These are phyloP conservation scores for Trichomonascaceae sp. DNA, from an alignment of 1,139 yeast genomes.

Conservation along the genomic window DNA sequence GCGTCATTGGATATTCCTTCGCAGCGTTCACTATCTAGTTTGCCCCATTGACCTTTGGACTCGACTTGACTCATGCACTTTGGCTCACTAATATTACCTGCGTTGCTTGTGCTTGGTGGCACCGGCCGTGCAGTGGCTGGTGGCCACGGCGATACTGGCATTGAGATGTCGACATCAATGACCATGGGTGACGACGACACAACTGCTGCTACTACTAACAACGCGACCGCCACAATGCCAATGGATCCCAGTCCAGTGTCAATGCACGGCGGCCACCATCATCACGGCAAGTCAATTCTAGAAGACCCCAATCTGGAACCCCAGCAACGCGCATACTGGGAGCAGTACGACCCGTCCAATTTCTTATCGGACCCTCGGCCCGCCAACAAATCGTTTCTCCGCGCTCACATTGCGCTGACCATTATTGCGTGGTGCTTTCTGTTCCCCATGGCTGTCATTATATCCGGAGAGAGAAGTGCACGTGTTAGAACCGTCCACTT, in stretches of 20 bases:
- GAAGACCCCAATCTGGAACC: constrained; percentile 50
- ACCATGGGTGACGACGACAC: too few relatives aligned
- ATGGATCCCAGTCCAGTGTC: constrained; percentile 24
- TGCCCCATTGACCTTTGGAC: too few relatives aligned
- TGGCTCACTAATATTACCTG: too few relatives aligned
- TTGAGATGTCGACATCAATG: too few relatives aligned
- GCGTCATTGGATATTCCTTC: too few relatives aligned
- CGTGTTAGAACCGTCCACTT: constrained; percentile 38
- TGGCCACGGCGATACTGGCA: too few relatives aligned
- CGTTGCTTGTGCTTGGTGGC: too few relatives aligned
- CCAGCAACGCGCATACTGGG: constrained; percentile 70
- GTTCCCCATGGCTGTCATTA: constrained; percentile 59
- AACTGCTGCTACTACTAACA: too few relatives aligned
- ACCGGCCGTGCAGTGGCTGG: too few relatives aligned
- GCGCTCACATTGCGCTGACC: constrained; percentile 41
- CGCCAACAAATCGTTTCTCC: constrained; percentile 39
- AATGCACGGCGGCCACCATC: constrained; percentile 16
- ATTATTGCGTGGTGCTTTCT: constrained; percentile 37
- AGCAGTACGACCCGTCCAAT: constrained; percentile 64
- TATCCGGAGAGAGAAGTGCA: constrained; percentile 45
- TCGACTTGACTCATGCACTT: too few relatives aligned
- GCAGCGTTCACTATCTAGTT: too few relatives aligned
- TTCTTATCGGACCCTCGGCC: constrained; percentile 40
- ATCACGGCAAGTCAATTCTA: constrained; percentile 69
- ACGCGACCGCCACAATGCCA: too few relatives aligned